These are phyloP conservation scores for Golubevia sp. DNA, from an alignment of 1,284 basidiomycete species.

Conservation along the genomic window DNA sequence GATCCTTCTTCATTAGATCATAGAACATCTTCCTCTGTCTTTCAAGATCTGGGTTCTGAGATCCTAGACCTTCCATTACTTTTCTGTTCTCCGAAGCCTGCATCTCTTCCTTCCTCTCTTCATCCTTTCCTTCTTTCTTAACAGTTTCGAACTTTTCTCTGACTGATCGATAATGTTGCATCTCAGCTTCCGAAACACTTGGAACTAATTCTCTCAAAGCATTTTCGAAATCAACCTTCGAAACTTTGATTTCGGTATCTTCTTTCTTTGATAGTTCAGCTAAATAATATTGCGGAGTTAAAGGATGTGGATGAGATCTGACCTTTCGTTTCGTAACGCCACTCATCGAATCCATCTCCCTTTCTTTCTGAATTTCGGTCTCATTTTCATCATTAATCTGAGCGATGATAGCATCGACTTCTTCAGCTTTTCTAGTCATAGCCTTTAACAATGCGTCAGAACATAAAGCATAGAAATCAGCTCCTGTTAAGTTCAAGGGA, in stretches of 20 bases:
- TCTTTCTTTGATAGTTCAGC: conserved; percentile 76
- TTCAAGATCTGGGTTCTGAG: too few relatives aligned
- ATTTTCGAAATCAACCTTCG: conserved; percentile 73
- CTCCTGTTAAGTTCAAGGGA: conserved; percentile 78
- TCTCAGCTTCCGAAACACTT: conserved; percentile 84
- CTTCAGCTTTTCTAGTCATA: conserved; percentile 84
- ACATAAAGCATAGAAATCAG: conserved; percentile 97
- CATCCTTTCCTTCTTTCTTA: neutral
- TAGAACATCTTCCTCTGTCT: too few relatives aligned
- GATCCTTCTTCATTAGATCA: too few relatives aligned
- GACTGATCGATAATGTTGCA: conserved; percentile 81
- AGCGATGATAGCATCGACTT: conserved; percentile 68
- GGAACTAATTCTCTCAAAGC: conserved; percentile 81
- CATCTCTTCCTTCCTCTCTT: neutral
- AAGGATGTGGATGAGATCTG: conserved; percentile 69
- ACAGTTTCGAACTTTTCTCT: conserved; percentile 71
- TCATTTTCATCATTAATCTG: conserved; percentile 68
- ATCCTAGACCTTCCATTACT: conserved; percentile 15
- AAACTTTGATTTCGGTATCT: conserved; percentile 79
- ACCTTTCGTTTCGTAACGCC: neutral
- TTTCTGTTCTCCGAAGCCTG: conserved; percentile 16
- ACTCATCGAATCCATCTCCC: neutral
- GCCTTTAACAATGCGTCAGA: conserved; percentile 94
- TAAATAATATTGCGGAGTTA: conserved; percentile 91
- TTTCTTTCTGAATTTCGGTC: neutral